Evolutionary conservation across 345 rosid genomes (phyloP), one percentile per base, ranked within the genome.

Genomic region (Aquilaria malaccensis): DNA sequence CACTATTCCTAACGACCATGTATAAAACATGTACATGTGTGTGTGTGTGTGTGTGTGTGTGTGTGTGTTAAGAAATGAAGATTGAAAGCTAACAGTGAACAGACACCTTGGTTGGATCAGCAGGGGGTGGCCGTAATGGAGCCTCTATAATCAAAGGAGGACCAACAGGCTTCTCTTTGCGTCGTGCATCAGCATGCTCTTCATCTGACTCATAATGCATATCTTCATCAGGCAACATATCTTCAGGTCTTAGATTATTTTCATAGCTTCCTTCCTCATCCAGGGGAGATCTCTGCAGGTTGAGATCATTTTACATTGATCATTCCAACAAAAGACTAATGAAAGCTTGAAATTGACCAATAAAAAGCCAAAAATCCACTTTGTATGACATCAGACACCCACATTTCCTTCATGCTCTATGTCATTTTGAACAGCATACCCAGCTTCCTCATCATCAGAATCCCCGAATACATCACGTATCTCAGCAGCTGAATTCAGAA

Each of bases 401-500:
- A 89, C 97, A 54, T 68, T 77, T 73, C 72, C 77, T 70, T 87
- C 92, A 31, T 69, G 85, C 60, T 80, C 96, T 53, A 85, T 68
- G 61, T 88, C 92, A 76, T 84, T 75, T 64, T 66, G 84, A 70
- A 81, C 77, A 37, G 75, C 85, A 77, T 83, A 94, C 32, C 74
- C 93, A 56, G 74, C 83, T 14, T 64, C 87, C 37, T 94, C 99
- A 52, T 94, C 99, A 69, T 94, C 99, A 37, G 97, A 90, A 54
- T 85, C 96, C 61, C 99, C 99, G 79, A 94, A 94, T 50, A 94
- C 99, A 81, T 94, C 95, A 65, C 99, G 96, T 68, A 94, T 88
- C 74, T 90, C 95, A 49, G 85, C 89, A 14, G 85, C 85, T 22
- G 97, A 75, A 30, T 75, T 87, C 56, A 80, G 70, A 71, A 72